These are phyloP conservation scores for Beauveria brongniartii DNA, from an alignment of 2,329 filamentous ascomycete species.

Conservation along the genomic window DNA sequence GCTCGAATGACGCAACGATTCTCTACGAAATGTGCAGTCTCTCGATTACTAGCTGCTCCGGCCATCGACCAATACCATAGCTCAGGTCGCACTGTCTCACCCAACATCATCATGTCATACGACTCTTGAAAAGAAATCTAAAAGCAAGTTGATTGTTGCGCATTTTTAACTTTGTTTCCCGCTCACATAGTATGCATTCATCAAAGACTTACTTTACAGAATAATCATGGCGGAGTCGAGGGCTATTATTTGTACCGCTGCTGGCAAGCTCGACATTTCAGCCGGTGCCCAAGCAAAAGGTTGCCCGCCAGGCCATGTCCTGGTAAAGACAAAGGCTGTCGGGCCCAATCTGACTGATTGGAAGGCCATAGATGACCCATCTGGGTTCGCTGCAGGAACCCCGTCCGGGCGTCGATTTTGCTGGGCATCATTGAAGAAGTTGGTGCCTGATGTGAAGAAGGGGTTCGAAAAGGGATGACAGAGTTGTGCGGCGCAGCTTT, in stretches of 20 bases:
- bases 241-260: neutral
- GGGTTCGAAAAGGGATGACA: slow-evolving; percentile 39
- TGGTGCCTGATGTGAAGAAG: slow-evolving; percentile 33
- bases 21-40: too few relatives aligned
- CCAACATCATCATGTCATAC: too few relatives aligned
- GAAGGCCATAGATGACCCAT: slow-evolving; percentile 22
- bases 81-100: too few relatives aligned
- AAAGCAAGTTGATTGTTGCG: too few relatives aligned
- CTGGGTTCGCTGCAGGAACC: slow-evolving; percentile 25
- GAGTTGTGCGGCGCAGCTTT: slow-evolving; percentile 32
- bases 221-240: neutral
- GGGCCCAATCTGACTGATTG: slow-evolving; percentile 29
- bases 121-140: too few relatives aligned
- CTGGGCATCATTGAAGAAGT: slow-evolving; percentile 38
- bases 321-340: slow-evolving; percentile 26
- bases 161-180: neutral
- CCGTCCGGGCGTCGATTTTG: slow-evolving; percentile 28
- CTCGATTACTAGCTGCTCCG: too few relatives aligned
- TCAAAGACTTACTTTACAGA: too few relatives aligned
- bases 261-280: slow-evolving; percentile 5
- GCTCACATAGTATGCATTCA: too few relatives aligned
- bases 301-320: slow-evolving; percentile 16
- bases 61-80: too few relatives aligned
- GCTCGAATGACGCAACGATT: too few relatives aligned
- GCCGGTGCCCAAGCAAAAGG: neutral